Conservation (phyloP, 2,329 filamentous ascomycete genomes). For the Aspergillus proliferans region DNA sequence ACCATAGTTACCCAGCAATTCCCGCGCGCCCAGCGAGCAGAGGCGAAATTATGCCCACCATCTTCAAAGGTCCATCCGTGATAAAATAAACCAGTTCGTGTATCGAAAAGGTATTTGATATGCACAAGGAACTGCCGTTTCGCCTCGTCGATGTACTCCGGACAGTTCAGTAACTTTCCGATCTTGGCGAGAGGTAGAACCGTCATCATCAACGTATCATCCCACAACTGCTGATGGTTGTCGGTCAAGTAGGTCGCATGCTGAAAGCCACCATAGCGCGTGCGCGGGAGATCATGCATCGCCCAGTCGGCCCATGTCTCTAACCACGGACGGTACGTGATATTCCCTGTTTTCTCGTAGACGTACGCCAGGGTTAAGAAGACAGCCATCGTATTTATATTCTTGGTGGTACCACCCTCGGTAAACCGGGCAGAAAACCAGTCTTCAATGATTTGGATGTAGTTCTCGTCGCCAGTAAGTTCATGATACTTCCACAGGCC, state of each 20-base stretch:
- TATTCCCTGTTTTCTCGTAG: slow-evolving; percentile 67
- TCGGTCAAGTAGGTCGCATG: slow-evolving; percentile 66
- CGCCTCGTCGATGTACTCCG: slow-evolving; percentile 69
- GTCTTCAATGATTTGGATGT: slow-evolving; percentile 61
- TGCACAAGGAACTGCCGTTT: slow-evolving; percentile 72
- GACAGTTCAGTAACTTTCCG: slow-evolving; percentile 61
- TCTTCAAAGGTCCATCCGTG: slow-evolving; percentile 75
- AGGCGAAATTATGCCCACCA: slow-evolving; percentile 55
- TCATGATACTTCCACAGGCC: slow-evolving; percentile 78
- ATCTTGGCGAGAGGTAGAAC: slow-evolving; percentile 76
- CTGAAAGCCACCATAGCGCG: slow-evolving; percentile 66
- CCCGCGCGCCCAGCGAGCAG: slow-evolving; percentile 52
- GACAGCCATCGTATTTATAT: slow-evolving; percentile 78
- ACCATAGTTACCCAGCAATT: slow-evolving; percentile 69
- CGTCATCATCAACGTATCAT: slow-evolving; percentile 85
- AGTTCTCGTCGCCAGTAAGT: slow-evolving; percentile 56
- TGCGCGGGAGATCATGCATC: slow-evolving; percentile 67
- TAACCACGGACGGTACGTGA: slow-evolving; percentile 67
- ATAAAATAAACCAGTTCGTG: slow-evolving; percentile 66
- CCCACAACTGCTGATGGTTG: slow-evolving; percentile 73
- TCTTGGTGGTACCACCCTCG: slow-evolving; percentile 70
- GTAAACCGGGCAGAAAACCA: slow-evolving; percentile 67
- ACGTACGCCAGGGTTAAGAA: slow-evolving; percentile 70
- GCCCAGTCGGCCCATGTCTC: slow-evolving; percentile 80
- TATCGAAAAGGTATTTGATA: slow-evolving; percentile 71